A percentile compares a stretch with the other conserved stretches of the same genome.
These are phyloP conservation scores for Penicillium sp. DNA, from an alignment of 2,329 filamentous ascomycete genomes.

Conservation along the genomic window DNA sequence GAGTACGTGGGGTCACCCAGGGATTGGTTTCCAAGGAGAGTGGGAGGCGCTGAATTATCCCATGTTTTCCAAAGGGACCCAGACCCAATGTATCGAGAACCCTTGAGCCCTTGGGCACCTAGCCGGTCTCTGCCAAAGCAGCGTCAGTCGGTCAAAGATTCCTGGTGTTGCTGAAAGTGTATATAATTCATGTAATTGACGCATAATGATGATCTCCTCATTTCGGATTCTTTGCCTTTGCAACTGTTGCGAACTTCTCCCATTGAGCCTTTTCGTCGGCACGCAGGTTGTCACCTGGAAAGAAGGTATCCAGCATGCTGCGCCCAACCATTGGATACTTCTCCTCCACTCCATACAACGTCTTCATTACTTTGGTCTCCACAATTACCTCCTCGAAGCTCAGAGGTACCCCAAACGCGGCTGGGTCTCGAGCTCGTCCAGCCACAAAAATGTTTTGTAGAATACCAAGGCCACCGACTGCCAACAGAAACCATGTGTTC, in stretches of 20 bases:
- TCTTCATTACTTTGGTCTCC: conserved; percentile 1
- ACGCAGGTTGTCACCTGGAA: conserved; percentile 3
- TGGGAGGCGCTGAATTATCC: no score
- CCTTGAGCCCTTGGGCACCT: no score
- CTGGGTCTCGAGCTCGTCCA: background rate
- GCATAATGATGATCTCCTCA: no score
- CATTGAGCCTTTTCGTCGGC: no score
- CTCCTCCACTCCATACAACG: background rate
- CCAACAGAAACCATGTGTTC: conserved; percentile 44
- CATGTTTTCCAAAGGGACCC: no score
- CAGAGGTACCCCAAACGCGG: conserved; percentile 1
- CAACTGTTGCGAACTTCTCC: no score
- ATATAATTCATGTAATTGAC: no score
- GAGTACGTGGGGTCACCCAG: conserved; percentile 50
- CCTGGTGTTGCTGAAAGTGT: no score
- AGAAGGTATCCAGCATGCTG: conserved; percentile 1
- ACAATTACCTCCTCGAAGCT: background rate
- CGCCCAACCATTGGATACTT: background rate
- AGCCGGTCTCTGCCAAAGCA: no score
- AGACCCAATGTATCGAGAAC: no score
- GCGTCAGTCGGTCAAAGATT: no score
- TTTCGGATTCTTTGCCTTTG: no score
- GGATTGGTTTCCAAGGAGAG: conserved; percentile 12
- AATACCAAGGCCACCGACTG: conserved; percentile 35
- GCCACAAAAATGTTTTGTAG: conserved; percentile 5